Evolutionary conservation across 257 asterid species (phyloP).

Genomic region (Cruciata laevipes): DNA sequence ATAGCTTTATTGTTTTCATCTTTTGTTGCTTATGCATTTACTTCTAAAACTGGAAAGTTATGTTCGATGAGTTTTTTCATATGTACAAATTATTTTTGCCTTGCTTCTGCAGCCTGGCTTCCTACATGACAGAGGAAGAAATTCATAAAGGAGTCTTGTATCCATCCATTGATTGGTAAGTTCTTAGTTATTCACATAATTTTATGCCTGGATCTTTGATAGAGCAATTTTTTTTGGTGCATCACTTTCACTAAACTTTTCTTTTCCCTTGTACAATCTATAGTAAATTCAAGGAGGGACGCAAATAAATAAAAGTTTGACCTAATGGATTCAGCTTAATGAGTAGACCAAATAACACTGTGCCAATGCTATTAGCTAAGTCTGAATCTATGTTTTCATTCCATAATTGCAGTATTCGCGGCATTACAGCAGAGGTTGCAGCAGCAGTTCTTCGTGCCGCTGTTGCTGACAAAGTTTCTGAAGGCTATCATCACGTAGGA

Average conservation of each 20-base stretch:
- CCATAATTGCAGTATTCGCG: conserved; percentile 60
- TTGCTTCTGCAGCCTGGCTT: conserved; percentile 73
- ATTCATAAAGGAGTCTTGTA: conserved; percentile 63
- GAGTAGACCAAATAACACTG: background rate
- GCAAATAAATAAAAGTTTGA: background rate
- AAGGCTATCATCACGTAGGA: conserved; percentile 75
- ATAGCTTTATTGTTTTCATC: background rate
- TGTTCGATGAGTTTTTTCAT: conserved; percentile 5
- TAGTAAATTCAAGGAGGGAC: background rate
- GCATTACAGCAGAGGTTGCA: conserved; percentile 90
- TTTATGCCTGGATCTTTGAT: background rate
- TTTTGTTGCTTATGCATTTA: too few species aligned
- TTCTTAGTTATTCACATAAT: background rate
- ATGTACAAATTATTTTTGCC: conserved; percentile 3
- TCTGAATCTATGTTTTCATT: conserved; percentile 18
- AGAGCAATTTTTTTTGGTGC: background rate
- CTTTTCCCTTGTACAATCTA: too few species aligned
- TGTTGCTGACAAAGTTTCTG: conserved; percentile 71
- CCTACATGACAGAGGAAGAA: conserved; percentile 84
- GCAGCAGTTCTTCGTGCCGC: conserved; percentile 88
- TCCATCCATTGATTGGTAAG: conserved; percentile 81
- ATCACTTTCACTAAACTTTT: background rate
- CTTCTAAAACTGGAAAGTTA: background rate
- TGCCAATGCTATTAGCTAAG: background rate
- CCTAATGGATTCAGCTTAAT: background rate